Evolutionary conservation across 345 rosid species (phyloP).

Genomic region (Draba incana): DNA sequence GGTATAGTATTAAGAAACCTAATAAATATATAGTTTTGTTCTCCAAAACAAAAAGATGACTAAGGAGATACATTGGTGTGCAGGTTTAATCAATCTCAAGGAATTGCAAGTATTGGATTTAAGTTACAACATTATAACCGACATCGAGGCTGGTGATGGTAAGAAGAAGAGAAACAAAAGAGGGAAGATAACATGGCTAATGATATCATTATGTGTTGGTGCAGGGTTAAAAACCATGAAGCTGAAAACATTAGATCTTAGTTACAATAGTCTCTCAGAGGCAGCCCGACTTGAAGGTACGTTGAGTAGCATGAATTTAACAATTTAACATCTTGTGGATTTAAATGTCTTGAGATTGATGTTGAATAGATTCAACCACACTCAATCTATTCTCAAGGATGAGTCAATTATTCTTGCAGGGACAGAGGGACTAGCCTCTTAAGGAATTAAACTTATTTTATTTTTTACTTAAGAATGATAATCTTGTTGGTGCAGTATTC

Average conservation of each 20-base stretch:
- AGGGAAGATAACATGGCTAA: neutral
- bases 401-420: no score
- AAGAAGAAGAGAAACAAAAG: no score
- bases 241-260: constrained; percentile 34
- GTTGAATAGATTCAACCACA: no score
- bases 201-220: constrained; percentile 8
- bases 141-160: neutral
- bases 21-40: no score
- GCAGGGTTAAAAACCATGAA: constrained; percentile 15
- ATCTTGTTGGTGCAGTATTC: constrained; percentile 10
- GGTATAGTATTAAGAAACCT: constrained; percentile 4
- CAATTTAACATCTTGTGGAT: constrained; percentile 7
- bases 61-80: constrained; percentile 1
- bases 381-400: no score
- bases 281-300: constrained; percentile 6
- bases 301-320: neutral
- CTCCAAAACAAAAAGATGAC: neutral
- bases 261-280: constrained; percentile 20
- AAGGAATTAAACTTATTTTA: no score
- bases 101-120: constrained; percentile 25
- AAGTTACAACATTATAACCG: constrained; percentile 21
- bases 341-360: constrained; percentile 9
- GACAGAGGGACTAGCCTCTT: no score
- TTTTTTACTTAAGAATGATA: no score
- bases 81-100: constrained; percentile 14